Evolutionary conservation across 495 filamentous ascomycete species (phyloP).

Genomic region (Hyphodiscus hymeniophilus): DNA sequence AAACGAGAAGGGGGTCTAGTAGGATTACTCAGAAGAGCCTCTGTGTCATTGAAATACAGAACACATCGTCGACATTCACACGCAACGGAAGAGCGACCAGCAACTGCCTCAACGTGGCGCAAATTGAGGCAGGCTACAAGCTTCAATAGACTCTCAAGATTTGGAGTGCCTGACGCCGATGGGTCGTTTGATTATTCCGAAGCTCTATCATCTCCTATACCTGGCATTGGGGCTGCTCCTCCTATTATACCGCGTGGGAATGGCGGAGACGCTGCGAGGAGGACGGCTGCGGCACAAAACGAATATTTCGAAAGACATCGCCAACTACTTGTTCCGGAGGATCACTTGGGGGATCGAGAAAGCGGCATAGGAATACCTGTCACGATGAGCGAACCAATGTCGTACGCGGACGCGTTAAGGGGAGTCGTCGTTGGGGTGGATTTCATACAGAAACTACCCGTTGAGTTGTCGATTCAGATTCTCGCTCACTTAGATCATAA

Average conservation of each 20-base stretch:
- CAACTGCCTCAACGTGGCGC: conserved; percentile 32
- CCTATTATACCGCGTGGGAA: conserved; percentile 45
- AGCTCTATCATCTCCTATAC: conserved; percentile 27
- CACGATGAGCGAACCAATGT: conserved; percentile 29
- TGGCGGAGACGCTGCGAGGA: conserved; percentile 63
- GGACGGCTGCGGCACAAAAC: conserved; percentile 61
- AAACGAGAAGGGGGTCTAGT: conserved; percentile 26
- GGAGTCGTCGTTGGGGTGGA: conserved; percentile 44
- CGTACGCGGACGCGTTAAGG: conserved; percentile 19
- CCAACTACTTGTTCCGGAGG: conserved; percentile 26
- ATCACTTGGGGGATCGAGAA: conserved; percentile 50
- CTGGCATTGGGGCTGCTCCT: conserved; percentile 39
- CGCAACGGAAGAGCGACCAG: conserved; percentile 33
- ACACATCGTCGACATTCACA: conserved; percentile 39
- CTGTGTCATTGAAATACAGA: conserved; percentile 36
- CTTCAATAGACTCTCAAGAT: conserved; percentile 35
- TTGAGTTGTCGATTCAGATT: conserved; percentile 65
- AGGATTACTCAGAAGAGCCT: conserved; percentile 40
- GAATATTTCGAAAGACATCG: conserved; percentile 40
- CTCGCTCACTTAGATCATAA: conserved; percentile 61
- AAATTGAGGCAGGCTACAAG: conserved; percentile 39
- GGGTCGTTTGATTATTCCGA: conserved; percentile 9
- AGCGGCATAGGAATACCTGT: conserved; percentile 77
- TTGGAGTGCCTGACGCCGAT: conserved; percentile 4
- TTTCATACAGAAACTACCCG: conserved; percentile 57